Percentiles rank a stretch among this genome's conserved stretches.
Evolutionary conservation across 441 rosid species (phyloP).

Genomic region (Syzygium malaccense): DNA sequence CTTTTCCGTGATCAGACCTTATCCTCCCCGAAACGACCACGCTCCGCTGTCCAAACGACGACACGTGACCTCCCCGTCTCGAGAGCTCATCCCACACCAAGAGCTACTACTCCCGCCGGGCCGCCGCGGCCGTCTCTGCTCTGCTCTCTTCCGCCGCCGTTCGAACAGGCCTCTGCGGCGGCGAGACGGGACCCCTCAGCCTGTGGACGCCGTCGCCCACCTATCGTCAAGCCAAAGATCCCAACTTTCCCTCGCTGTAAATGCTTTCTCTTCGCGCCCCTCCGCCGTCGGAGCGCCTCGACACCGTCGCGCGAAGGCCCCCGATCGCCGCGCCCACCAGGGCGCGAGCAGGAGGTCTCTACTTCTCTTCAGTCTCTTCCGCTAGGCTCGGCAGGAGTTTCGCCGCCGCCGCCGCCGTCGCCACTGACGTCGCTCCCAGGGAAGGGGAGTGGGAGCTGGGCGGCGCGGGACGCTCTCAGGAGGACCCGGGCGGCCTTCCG

Average conservation of each 20-base stretch:
- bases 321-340: background rate
- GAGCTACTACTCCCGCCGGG: background rate
- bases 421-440: background rate
- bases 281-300: background rate
- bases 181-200: background rate
- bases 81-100: background rate
- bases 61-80: background rate
- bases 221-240: background rate
- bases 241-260: background rate
- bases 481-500: conserved; percentile 16
- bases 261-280: background rate
- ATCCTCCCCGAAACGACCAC: background rate
- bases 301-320: background rate
- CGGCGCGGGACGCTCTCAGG: background rate
- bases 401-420: background rate
- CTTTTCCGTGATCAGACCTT: background rate
- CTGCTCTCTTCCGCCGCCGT: background rate
- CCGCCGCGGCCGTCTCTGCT: background rate
- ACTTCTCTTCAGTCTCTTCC: background rate
- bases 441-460: background rate
- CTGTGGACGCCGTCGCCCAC: background rate
- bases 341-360: background rate
- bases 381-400: background rate
- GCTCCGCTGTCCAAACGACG: background rate
- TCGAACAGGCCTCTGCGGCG: background rate